Conservation (phyloP, 306 rosid genomes). For the Benincasa hispida region DNA sequence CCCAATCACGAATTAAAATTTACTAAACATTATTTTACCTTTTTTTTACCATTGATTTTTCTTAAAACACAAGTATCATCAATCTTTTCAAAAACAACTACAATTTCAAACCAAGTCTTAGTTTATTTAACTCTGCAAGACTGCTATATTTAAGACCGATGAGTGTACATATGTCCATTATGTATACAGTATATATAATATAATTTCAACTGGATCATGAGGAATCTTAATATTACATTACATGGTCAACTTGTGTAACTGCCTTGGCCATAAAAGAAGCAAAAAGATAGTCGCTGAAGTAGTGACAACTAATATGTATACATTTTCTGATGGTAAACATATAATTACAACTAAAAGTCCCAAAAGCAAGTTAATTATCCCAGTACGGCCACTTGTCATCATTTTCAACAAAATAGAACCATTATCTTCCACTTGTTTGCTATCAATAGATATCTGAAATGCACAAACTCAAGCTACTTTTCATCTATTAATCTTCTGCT, state of each 20-base stretch:
- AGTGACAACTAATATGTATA: background rate
- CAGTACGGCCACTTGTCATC: background rate
- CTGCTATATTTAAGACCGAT: no score
- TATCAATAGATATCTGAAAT: background rate
- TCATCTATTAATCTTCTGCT: background rate
- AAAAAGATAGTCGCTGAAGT: background rate
- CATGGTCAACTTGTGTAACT: background rate
- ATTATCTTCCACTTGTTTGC: background rate
- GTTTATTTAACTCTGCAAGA: no score
- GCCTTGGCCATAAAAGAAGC: background rate
- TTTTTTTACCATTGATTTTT: no score
- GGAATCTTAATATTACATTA: no score
- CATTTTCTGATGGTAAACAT: background rate
- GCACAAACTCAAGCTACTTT: background rate
- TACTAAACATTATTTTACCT: no score
- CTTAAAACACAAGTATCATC: no score
- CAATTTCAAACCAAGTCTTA: no score
- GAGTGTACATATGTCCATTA: no score
- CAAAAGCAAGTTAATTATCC: background rate
- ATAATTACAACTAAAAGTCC: background rate
- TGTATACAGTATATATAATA: no score
- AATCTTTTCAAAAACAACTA: no score
- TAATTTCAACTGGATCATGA: no score
- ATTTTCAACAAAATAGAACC: background rate
- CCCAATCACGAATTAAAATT: no score